Percentiles rank a stretch among this genome's conserved stretches.
Evolutionary conservation across 78 protist genomes (phyloP).

Genomic region (Dictyostelium citrinum): DNA sequence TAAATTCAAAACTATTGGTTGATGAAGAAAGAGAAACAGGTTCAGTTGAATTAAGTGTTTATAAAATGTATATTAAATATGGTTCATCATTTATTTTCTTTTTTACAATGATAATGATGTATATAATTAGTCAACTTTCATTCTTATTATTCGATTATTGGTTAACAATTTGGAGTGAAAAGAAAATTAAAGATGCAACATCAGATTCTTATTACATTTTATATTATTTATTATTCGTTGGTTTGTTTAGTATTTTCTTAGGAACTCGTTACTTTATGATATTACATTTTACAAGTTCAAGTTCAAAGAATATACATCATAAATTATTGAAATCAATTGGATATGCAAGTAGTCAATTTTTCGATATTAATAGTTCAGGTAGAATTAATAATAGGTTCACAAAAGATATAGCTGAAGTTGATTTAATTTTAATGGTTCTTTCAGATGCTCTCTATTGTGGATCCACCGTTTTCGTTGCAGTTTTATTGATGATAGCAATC

Average conservation of each 20-base stretch:
- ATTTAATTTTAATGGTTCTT: background rate
- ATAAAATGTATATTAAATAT: background rate
- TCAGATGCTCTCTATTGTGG: background rate
- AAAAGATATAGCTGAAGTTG: constrained; percentile 64
- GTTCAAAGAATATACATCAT: constrained; percentile 3
- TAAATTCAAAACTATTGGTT: constrained; percentile 15
- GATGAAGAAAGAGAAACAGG: constrained; percentile 29
- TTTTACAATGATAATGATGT: background rate
- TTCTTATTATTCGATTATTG: constrained; percentile 31
- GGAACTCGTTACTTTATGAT: background rate
- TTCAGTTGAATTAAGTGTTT: background rate
- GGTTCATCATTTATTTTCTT: constrained; percentile 3
- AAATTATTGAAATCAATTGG: background rate
- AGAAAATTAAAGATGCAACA: too few relatives aligned
- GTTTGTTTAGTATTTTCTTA: background rate
- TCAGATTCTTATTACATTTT: constrained; percentile 4
- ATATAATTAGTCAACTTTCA: constrained; percentile 5
- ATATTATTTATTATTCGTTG: constrained; percentile 2
- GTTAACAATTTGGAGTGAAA: constrained; percentile 17
- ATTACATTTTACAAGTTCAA: background rate
- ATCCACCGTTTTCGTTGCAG: background rate
- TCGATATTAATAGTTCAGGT: constrained; percentile 47
- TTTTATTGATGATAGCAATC: background rate
- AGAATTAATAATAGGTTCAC: constrained; percentile 65
- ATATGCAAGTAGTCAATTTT: constrained; percentile 26